Conservation (phyloP, 768 basidiomycete species). For the Russula abietina region DNA sequence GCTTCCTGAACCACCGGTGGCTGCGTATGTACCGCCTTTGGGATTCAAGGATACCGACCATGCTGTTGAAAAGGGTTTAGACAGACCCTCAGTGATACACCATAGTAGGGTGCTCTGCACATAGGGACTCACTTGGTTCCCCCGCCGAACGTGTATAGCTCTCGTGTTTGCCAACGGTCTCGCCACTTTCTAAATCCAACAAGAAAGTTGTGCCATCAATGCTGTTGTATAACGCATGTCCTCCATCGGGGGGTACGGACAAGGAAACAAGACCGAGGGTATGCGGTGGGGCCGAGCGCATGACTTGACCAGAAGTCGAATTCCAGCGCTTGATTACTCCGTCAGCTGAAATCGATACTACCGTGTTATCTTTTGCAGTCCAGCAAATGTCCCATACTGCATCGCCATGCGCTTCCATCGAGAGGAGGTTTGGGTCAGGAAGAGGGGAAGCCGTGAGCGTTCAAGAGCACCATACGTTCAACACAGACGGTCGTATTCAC, state of each 20-base stretch:
- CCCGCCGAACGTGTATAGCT: conserved; percentile 60
- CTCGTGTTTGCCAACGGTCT: conserved; percentile 59
- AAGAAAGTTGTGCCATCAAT: conserved; percentile 78
- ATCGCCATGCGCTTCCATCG: conserved; percentile 63
- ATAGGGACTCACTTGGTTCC: conserved; percentile 57
- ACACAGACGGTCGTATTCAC: conserved; percentile 65
- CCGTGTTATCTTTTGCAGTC: conserved; percentile 53
- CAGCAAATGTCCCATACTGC: conserved; percentile 74
- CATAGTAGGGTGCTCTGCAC: background rate
- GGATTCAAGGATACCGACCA: conserved; percentile 86
- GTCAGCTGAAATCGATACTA: conserved; percentile 71
- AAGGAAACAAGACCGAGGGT: conserved; percentile 81
- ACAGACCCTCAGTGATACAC: background rate
- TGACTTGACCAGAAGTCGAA: conserved; percentile 56
- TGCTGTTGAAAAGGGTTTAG: conserved; percentile 38
- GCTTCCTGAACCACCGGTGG: conserved; percentile 66
- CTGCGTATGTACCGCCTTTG: conserved; percentile 62
- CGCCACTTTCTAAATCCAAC: conserved; percentile 62
- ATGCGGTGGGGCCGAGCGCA: conserved; percentile 59
- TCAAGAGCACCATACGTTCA: conserved; percentile 52
- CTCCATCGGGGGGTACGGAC: conserved; percentile 62
- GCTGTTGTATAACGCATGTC: conserved; percentile 66
- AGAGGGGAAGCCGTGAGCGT: conserved; percentile 16
- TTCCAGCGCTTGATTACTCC: conserved; percentile 73
- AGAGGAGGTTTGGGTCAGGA: conserved; percentile 29